Base-by-base conservation (phyloP, 768 basidiomycete genomes). In the Russula sp. region DNA sequence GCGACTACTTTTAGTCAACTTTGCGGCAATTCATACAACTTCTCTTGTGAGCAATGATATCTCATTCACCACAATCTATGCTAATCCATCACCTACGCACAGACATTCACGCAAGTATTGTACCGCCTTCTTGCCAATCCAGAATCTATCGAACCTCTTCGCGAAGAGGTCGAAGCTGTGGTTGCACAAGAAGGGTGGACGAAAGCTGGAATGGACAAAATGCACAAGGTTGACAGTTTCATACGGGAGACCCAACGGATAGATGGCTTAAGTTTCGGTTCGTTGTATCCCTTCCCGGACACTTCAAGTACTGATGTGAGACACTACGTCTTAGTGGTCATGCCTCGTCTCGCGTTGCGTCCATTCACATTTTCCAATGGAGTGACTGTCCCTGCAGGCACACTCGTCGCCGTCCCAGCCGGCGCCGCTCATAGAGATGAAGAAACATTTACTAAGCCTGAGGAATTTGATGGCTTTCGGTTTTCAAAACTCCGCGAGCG, bases 341-440 rank as follows among this genome's bases (percentile, higher is more conserved):
- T 79, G 45, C 57, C 62, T 16, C 75, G 80, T 9, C 70, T 73
- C 62, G 73, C 73, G 1, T 47, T 75, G 34, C 70, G 75, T 54
- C 76, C 78, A 49, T 77, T 76, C 68, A 77, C 74, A 0, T 76
- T 83, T 54, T 78, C 78, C 4, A 75, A 82, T 64, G 80, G 79
- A 3, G 76, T 74, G 3, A 64, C 67, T 49, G 63, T 82, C 18
- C 80, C 79, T 4, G 69, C 70, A 48, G 78, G 77, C 3, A 74
- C 76, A 1, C 67, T 73, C 22, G 64, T 81, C 7, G 68, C 68
- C 5, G 68, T 74, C 3, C 69, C 78, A 1, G 53, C 70, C 13
- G 62, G 59, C 16, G 69, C 71, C 4, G 73, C 73, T 37, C 79
- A 82, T 56, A 52, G 44, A 10, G 70, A 71, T 58, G 63, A 69